A percentile compares a stretch with the other conserved stretches of the same genome.
Evolutionary conservation across 2,329 filamentous ascomycete species (phyloP).

Genomic region (Aspergillus uvarum): DNA sequence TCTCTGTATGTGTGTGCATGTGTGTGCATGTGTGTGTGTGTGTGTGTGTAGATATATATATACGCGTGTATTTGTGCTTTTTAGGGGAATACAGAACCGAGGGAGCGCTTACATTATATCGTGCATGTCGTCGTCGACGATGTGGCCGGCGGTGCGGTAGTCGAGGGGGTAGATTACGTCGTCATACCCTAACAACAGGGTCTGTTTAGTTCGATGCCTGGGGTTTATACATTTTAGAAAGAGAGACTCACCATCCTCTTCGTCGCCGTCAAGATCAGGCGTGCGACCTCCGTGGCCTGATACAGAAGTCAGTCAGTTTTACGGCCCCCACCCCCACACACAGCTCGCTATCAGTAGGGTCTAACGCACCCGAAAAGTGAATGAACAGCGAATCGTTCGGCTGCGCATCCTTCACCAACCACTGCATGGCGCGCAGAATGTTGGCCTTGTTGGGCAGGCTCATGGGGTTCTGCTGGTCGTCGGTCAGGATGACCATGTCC

Average conservation of each 20-base stretch:
- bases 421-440: slow-evolving; percentile 93
- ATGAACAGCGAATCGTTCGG: slow-evolving; percentile 95
- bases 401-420: slow-evolving; percentile 91
- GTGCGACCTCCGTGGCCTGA: slow-evolving; percentile 73
- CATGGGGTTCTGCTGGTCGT: slow-evolving; percentile 96
- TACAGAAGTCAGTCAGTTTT: not conserved
- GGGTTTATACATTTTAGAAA: not conserved
- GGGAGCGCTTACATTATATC: slow-evolving; percentile 54
- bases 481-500: slow-evolving; percentile 95
- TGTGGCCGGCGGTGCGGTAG: slow-evolving; percentile 66
- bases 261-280: slow-evolving; percentile 70
- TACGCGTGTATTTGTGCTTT: no score
- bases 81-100: no score
- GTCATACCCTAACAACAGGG: slow-evolving; percentile 55
- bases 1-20: not conserved
- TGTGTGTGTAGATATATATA: no score
- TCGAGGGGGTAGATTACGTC: slow-evolving; percentile 79
- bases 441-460: slow-evolving; percentile 94
- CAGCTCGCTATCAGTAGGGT: not conserved
- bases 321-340: not conserved
- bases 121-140: slow-evolving; percentile 78
- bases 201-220: not conserved
- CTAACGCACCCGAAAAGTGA: slow-evolving; percentile 77
- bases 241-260: slow-evolving; percentile 59
- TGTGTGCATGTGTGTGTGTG: no score